Evolutionary conservation across 2,329 filamentous ascomycete genomes (phyloP), one percentile per base, ranked within the genome.

Genomic region (Colletotrichum tanaceti): DNA sequence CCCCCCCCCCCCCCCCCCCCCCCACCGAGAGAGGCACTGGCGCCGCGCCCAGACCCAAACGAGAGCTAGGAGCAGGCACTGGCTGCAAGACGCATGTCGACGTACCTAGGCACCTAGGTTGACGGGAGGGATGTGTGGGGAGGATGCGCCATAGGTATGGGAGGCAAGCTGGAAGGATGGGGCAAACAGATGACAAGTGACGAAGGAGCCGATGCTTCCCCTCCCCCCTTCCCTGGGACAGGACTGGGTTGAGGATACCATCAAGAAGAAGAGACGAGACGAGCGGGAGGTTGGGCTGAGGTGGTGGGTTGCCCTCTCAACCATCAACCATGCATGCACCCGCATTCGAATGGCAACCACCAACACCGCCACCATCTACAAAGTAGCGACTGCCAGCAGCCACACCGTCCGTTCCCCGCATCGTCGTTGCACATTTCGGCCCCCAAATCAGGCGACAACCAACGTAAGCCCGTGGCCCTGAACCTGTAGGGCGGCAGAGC

Each of bases 11-110:
- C 41, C n/a, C 3, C 16, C 41, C n/a, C 1, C 24, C 2, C 28
- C 43, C 43, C 20, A 24, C 58, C 59, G 64, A 59, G 64, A 58
- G 46, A 44, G 64, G 64, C 64, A 47, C 52, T 47, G 58, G 24
- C 39, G 58, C 58, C 64, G 24, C 39, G 58, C 58, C 64, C 20
- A 58, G 64, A 44, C 38, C 35, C 38, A 22, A 18, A 57, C 38
- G 44, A 67, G 55, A 59, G 16, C 44, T 20, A 52, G 35, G 16
- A 54, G 41, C 61, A 65, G 61, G 44, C 38, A 67, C 52, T 64
- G 60, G 24, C 38, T 67, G 38, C 65, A 38, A 35, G 32, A 53
- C 20, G 24, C 22, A 39, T 41, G 58, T 41, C 5, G 44, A 20
- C 22, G 44, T 50, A n/a, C n/a, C n/a, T n/a, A n/a, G n/a, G n/a